phyloP scores from a whole-genome alignment of 257 asterid genomes.

The Fraxinus cuspidata region DNA sequence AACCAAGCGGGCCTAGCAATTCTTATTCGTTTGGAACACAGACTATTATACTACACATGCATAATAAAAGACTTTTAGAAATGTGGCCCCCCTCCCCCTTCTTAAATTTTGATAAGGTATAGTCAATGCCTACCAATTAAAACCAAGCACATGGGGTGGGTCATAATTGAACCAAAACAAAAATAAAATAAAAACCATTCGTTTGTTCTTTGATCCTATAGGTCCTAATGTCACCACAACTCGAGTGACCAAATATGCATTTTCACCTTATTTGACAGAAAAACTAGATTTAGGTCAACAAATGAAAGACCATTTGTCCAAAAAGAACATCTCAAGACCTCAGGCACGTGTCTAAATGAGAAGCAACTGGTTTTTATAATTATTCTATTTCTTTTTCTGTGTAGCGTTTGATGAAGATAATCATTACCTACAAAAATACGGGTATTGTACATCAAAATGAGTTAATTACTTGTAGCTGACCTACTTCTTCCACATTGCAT shows the following conservation, averaged over 20 bases:
- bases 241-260: not conserved
- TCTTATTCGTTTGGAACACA: no score
- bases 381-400: not conserved
- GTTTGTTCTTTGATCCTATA: not conserved
- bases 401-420: not conserved
- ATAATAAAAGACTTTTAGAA: no score
- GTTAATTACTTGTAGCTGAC: constrained; percentile 42
- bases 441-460: not conserved
- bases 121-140: no score
- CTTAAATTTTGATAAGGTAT: no score
- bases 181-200: no score
- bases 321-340: not conserved
- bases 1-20: no score
- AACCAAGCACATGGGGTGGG: not conserved
- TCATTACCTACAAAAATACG: not conserved
- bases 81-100: no score
- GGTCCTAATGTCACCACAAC: not conserved
- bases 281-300: not conserved
- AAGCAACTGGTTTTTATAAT: not conserved
- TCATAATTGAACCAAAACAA: not conserved
- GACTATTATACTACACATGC: no score
- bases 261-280: not conserved
- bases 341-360: not conserved
- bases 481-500: constrained; percentile 34
- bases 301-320: not conserved